These are phyloP conservation scores for Schrenkiella parvula DNA, from an alignment of 345 rosid genomes.

Conservation along the genomic window DNA sequence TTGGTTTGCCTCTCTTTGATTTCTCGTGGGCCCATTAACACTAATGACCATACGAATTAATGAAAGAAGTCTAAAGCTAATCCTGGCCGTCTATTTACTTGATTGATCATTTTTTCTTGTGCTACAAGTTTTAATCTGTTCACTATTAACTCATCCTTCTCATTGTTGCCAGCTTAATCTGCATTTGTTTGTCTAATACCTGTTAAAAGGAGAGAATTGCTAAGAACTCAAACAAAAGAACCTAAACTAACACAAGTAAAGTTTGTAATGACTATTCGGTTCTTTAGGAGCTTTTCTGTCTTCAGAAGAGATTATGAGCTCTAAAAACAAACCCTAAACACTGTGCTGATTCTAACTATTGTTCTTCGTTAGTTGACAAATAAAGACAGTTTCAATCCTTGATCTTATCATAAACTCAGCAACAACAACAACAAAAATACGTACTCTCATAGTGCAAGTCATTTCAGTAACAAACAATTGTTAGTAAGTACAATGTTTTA, in stretches of 20 bases:
- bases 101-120: too few relatives aligned
- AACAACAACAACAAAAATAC: background rate
- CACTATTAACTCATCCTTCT: background rate
- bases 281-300: background rate
- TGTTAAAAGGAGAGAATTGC: background rate
- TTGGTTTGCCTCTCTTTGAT: too few relatives aligned
- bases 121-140: background rate
- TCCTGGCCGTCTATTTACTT: too few relatives aligned
- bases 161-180: background rate
- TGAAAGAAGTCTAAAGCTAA: too few relatives aligned
- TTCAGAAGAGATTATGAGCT: background rate
- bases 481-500: background rate
- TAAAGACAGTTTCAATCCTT: background rate
- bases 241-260: background rate
- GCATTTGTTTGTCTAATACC: background rate
- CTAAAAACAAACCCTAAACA: background rate
- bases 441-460: background rate
- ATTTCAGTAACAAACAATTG: background rate
- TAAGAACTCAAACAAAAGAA: background rate
- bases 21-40: too few relatives aligned
- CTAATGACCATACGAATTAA: too few relatives aligned
- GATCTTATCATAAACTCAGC: background rate
- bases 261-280: background rate
- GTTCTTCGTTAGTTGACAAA: background rate
- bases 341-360: background rate